These are phyloP conservation scores for Fusarium tuaranense DNA, from an alignment of 2,329 filamentous ascomycete genomes.

Conservation along the genomic window DNA sequence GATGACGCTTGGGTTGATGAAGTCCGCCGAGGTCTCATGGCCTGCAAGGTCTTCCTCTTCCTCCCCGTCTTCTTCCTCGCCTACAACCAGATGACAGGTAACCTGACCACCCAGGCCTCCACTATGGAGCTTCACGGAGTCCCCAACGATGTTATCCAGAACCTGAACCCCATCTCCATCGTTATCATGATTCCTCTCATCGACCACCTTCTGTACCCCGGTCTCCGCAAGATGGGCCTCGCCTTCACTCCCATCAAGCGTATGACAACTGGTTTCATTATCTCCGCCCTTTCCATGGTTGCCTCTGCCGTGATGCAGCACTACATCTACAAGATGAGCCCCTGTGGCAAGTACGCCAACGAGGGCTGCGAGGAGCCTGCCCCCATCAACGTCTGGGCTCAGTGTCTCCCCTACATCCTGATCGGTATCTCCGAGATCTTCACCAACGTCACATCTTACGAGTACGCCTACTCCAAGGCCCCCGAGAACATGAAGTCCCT, in stretches of 20 bases:
- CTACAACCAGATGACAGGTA: slow-evolving; percentile 71
- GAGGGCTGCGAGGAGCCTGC: slow-evolving; percentile 63
- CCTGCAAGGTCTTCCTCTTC: slow-evolving; percentile 79
- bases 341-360: slow-evolving; percentile 68
- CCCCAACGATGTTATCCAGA: slow-evolving; percentile 82
- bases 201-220: slow-evolving; percentile 77
- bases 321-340: slow-evolving; percentile 72
- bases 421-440: slow-evolving; percentile 66
- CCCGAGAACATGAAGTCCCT: slow-evolving; percentile 84
- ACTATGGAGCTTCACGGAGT: slow-evolving; percentile 76
- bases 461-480: slow-evolving; percentile 83
- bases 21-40: slow-evolving; percentile 75
- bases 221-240: slow-evolving; percentile 71
- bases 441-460: slow-evolving; percentile 70
- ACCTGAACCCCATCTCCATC: slow-evolving; percentile 80
- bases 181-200: slow-evolving; percentile 80
- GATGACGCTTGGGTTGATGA: slow-evolving; percentile 88
- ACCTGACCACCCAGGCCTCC: slow-evolving; percentile 72
- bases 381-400: slow-evolving; percentile 74
- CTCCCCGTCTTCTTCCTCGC: slow-evolving; percentile 72
- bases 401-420: slow-evolving; percentile 64
- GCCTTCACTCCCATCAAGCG: slow-evolving; percentile 81
- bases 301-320: slow-evolving; percentile 68
- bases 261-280: slow-evolving; percentile 77
- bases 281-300: slow-evolving; percentile 72